These are phyloP conservation scores for Vigna hirtella DNA, from an alignment of 306 rosid species.

Conservation along the genomic window DNA sequence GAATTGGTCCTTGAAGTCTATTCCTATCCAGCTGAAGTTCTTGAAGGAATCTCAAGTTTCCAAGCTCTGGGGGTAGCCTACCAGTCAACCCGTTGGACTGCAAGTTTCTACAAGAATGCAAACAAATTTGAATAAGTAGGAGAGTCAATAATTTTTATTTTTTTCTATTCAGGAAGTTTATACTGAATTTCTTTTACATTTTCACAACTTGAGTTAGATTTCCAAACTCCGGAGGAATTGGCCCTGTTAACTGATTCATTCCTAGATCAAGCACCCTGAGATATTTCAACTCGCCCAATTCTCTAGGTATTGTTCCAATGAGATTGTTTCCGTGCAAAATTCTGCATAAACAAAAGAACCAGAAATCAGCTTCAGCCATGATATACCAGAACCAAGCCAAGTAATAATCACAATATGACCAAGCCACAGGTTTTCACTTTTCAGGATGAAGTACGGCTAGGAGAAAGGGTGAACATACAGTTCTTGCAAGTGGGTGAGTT, in stretches of 20 bases:
- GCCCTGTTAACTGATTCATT: conserved; percentile 76
- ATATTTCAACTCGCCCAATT: conserved; percentile 66
- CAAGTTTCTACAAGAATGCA: conserved; percentile 69
- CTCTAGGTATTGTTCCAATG: conserved; percentile 83
- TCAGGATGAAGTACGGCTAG: conserved; percentile 5
- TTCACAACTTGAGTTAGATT: conserved; percentile 60
- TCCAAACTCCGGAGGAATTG: conserved; percentile 89
- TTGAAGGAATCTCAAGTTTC: conserved; percentile 74
- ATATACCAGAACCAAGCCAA: conserved; percentile 18
- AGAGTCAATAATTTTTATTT: conserved; percentile 30
- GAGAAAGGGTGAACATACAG: conserved; percentile 61
- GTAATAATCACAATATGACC: conserved; percentile 18
- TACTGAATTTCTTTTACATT: conserved; percentile 63
- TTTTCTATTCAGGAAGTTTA: conserved; percentile 20
- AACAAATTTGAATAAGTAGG: conserved; percentile 38
- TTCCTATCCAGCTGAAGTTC: conserved; percentile 89
- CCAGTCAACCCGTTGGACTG: conserved; percentile 87
- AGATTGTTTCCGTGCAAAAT: conserved; percentile 77
- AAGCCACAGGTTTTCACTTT: conserved; percentile 14
- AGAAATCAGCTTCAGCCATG: conserved; percentile 41
- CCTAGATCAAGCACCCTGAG: conserved; percentile 91
- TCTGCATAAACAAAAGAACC: conserved; percentile 56
- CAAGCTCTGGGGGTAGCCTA: conserved; percentile 70
- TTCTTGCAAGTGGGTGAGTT: conserved; percentile 77
- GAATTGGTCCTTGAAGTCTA: conserved; percentile 84